These are phyloP conservation scores for Penicillium sp. DNA, from an alignment of 2,329 filamentous ascomycete genomes.

Conservation along the genomic window DNA sequence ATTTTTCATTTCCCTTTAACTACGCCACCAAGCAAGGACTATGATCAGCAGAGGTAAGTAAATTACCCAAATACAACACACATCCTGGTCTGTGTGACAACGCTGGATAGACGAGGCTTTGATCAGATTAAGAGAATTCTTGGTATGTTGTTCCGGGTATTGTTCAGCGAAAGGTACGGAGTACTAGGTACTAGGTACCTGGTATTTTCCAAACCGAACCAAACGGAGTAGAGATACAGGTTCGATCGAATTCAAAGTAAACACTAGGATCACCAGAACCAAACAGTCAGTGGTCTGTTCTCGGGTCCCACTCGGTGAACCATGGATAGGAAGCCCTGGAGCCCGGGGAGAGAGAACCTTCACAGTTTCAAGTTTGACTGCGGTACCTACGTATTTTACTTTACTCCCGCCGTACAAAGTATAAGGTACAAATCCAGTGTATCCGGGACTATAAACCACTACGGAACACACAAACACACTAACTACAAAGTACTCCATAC, in stretches of 20 bases:
- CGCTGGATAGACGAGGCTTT: constrained; percentile 11
- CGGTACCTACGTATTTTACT: too few relatives aligned
- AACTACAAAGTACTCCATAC: not conserved
- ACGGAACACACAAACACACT: too few relatives aligned
- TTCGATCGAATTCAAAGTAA: constrained; percentile 2
- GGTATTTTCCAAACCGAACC: too few relatives aligned
- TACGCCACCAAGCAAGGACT: constrained; percentile 21
- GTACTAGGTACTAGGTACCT: too few relatives aligned
- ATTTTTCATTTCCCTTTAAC: not conserved
- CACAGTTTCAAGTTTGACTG: too few relatives aligned
- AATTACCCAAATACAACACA: not conserved
- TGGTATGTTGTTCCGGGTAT: too few relatives aligned
- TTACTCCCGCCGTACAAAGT: too few relatives aligned
- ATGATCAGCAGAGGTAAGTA: constrained; percentile 2
- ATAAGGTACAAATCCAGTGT: too few relatives aligned
- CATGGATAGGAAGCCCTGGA: not conserved
- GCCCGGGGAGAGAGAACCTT: not conserved
- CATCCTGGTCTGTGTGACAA: not conserved
- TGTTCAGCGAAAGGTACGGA: too few relatives aligned
- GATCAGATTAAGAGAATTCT: not conserved
- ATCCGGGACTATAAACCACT: too few relatives aligned
- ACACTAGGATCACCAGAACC: not conserved
- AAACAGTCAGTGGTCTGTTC: not conserved
- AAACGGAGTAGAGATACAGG: not conserved
- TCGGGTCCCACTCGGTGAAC: constrained; percentile 12